These are phyloP conservation scores for Wickerhamomyces sp. DNA, from an alignment of 1,139 yeast genomes.

Conservation along the genomic window DNA sequence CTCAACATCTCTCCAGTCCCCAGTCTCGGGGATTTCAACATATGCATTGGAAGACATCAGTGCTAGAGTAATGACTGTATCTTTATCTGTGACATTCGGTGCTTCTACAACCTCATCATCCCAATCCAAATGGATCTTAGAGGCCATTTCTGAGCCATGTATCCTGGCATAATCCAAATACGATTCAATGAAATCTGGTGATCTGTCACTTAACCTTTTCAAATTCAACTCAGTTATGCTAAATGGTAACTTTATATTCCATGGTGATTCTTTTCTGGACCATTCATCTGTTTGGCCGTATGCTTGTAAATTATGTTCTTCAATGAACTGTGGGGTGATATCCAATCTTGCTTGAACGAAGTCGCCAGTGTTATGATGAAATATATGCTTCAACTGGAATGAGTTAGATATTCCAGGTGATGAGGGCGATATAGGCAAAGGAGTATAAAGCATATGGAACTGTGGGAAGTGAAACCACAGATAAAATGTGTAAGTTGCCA, in stretches of 20 bases:
- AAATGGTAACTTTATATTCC: constrained; percentile 34
- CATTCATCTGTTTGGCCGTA: constrained; percentile 29
- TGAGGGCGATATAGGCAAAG: no score
- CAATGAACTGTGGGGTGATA: constrained; percentile 37
- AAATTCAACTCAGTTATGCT: constrained; percentile 25
- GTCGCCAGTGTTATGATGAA: constrained; percentile 45
- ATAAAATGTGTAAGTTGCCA: no score
- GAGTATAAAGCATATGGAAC: no score
- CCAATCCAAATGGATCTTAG: constrained; percentile 51
- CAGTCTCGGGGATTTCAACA: constrained; percentile 67
- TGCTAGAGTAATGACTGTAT: constrained; percentile 73
- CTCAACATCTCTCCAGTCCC: constrained; percentile 87
- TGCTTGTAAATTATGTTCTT: constrained; percentile 19
- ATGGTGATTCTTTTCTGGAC: constrained; percentile 43
- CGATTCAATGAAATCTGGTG: constrained; percentile 62
- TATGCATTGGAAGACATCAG: constrained; percentile 90
- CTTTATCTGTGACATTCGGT: constrained; percentile 73
- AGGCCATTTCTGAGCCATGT: constrained; percentile 40
- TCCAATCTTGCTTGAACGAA: constrained; percentile 42
- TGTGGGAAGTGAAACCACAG: no score
- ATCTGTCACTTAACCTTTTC: constrained; percentile 50
- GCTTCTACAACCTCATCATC: constrained; percentile 41
- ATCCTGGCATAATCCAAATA: constrained; percentile 56
- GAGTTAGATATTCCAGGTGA: no score
- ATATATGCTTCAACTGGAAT: constrained; percentile 37